Evolutionary conservation across 2,329 filamentous ascomycete species (phyloP).

Genomic region (Phialophora macrospora): DNA sequence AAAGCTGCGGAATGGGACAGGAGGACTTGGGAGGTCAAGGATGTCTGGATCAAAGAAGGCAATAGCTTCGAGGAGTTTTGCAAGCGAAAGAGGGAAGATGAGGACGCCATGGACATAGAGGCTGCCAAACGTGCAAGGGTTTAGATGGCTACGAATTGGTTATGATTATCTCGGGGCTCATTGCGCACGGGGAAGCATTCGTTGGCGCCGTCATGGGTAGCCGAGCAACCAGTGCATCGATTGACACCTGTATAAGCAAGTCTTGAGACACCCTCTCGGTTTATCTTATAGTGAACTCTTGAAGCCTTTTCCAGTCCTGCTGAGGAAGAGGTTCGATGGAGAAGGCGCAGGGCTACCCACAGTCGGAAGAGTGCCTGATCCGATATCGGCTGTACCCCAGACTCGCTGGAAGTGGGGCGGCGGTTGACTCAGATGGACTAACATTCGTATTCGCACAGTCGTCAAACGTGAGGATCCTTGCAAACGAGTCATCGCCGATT

Average conservation of each 20-base stretch:
- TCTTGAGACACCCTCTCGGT: background rate
- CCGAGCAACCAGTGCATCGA: background rate
- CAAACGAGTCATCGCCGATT: background rate
- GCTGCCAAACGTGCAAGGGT: conserved; percentile 34
- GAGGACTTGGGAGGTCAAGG: conserved; percentile 47
- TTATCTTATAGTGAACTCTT: background rate
- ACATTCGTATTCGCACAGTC: background rate
- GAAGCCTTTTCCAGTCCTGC: background rate
- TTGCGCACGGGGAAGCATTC: background rate
- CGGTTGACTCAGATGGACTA: background rate
- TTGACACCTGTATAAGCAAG: background rate
- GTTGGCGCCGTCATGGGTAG: background rate
- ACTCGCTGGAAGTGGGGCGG: background rate
- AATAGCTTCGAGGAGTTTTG: conserved; percentile 41
- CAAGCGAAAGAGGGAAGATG: conserved; percentile 36
- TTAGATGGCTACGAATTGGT: conserved; percentile 14
- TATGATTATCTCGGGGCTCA: background rate
- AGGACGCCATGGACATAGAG: conserved; percentile 34
- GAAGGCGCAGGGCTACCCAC: background rate
- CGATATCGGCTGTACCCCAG: conserved; percentile 21
- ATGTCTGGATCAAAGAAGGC: conserved; percentile 46
- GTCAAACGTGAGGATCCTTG: background rate
- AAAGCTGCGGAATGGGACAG: conserved; percentile 61
- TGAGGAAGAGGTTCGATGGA: background rate
- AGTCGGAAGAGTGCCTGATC: background rate